Evolutionary conservation across 345 rosid species (phyloP).

Genomic region (Gossypium raimondii): DNA sequence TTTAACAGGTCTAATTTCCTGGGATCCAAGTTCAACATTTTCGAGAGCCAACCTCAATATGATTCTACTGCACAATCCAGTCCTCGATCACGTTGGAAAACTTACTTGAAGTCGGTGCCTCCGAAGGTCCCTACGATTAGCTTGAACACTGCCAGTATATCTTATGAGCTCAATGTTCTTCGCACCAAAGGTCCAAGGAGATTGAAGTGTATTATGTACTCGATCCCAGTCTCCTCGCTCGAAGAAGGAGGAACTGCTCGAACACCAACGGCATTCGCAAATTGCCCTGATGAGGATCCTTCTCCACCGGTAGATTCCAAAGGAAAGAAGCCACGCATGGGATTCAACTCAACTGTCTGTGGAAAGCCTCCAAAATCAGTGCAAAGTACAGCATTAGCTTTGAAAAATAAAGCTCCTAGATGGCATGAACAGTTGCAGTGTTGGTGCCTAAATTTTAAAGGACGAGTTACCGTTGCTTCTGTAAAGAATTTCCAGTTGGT

Average conservation of each 20-base stretch:
- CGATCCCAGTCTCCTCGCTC: constrained; percentile 58
- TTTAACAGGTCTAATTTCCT: constrained; percentile 82
- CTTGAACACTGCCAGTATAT: constrained; percentile 45
- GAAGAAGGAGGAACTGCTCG: constrained; percentile 64
- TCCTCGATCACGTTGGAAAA: constrained; percentile 27
- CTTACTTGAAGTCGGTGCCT: constrained; percentile 46
- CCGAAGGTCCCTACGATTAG: constrained; percentile 35
- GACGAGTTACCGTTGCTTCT: constrained; percentile 88
- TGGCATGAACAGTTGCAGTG: constrained; percentile 97
- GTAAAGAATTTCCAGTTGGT: constrained; percentile 94
- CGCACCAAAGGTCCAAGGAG: constrained; percentile 92
- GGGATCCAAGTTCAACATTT: constrained; percentile 81
- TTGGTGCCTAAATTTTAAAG: constrained; percentile 93
- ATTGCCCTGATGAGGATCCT: constrained; percentile 18
- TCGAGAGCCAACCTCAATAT: constrained; percentile 54
- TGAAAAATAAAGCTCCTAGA: constrained; percentile 88
- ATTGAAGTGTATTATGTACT: constrained; percentile 68
- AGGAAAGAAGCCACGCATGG: constrained; percentile 36
- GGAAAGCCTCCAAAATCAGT: constrained; percentile 23
- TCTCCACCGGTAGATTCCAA: constrained; percentile 21
- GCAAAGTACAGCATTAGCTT: constrained; percentile 34
- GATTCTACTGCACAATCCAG: constrained; percentile 30
- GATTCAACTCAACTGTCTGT: constrained; percentile 36
- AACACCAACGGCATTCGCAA: constrained; percentile 43
- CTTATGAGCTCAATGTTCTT: constrained; percentile 78